Percentiles rank a stretch among this genome's conserved stretches.
These are phyloP conservation scores for Sisymbrium irio DNA, from an alignment of 345 rosid species.

Conservation along the genomic window DNA sequence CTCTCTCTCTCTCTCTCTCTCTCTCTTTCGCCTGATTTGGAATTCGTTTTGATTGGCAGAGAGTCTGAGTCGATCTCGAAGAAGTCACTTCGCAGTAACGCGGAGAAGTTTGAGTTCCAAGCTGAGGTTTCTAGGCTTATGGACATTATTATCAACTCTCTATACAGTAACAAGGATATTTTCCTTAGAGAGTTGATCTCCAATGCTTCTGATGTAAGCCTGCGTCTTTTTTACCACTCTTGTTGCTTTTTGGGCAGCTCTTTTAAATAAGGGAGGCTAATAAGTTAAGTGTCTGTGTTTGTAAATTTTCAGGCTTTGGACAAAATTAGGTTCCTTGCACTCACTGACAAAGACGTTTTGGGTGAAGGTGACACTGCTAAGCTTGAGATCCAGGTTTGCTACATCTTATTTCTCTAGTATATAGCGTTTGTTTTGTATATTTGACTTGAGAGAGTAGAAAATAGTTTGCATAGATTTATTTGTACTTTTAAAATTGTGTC, in stretches of 20 bases:
- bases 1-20: no score
- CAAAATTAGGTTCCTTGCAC: constrained; percentile 91
- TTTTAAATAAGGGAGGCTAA: neutral
- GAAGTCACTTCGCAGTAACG: constrained; percentile 73
- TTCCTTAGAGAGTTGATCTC: constrained; percentile 97
- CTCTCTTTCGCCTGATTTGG: neutral
- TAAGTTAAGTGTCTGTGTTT: constrained; percentile 12
- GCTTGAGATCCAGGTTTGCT: constrained; percentile 93
- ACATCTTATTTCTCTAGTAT: neutral
- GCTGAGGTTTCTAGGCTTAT: constrained; percentile 99
- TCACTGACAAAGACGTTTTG: constrained; percentile 84
- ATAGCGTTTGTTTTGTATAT: neutral
- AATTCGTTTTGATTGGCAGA: constrained; percentile 40
- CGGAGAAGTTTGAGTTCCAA: constrained; percentile 96
- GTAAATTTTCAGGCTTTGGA: constrained; percentile 67
- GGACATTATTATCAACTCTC: constrained; percentile 97
- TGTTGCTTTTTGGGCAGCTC: neutral
- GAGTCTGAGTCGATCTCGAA: constrained; percentile 92
- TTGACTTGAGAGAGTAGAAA: neutral
- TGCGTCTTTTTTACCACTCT: neutral
- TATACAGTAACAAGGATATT: constrained; percentile 95
- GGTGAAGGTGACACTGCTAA: constrained; percentile 90
- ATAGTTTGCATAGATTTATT: neutral
- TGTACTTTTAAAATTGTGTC: neutral
- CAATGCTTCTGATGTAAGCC: constrained; percentile 94